Evolutionary conservation across 805 yeast species (phyloP).

Genomic region (Barnettozyma sucrosica): DNA sequence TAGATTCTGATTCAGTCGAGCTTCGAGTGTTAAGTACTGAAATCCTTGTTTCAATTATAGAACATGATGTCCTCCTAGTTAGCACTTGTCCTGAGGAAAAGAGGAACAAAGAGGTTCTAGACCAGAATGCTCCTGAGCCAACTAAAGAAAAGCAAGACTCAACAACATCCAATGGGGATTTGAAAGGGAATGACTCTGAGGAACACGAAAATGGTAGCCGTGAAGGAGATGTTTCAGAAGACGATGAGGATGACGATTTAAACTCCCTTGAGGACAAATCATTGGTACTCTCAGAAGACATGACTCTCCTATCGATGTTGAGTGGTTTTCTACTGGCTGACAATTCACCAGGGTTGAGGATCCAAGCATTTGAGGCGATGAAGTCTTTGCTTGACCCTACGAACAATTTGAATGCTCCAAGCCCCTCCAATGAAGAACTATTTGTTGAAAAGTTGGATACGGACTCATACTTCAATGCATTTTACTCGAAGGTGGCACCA

Average conservation of each 20-base stretch:
- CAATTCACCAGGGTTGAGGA: conserved; percentile 62
- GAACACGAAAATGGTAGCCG: neutral
- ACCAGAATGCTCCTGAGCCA: neutral
- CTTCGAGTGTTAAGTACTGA: conserved; percentile 74
- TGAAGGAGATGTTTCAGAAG: conserved; percentile 3
- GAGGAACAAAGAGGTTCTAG: neutral
- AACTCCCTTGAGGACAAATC: conserved; percentile 2
- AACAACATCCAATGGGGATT: neutral
- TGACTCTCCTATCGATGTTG: conserved; percentile 50
- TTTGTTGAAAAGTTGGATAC: conserved; percentile 29
- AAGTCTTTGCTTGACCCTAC: conserved; percentile 59
- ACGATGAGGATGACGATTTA: conserved; percentile 1
- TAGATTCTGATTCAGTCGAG: conserved; percentile 42
- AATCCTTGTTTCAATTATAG: conserved; percentile 70
- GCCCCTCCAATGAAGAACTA: conserved; percentile 21
- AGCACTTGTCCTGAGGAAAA: conserved; percentile 10
- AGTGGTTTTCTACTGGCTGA: conserved; percentile 59
- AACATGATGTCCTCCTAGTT: conserved; percentile 70
- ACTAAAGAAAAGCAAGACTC: neutral
- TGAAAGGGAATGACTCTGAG: conserved; percentile 6
- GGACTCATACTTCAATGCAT: conserved; percentile 45
- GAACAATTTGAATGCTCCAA: conserved; percentile 15
- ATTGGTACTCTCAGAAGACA: conserved; percentile 41
- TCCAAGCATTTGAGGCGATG: conserved; percentile 81
- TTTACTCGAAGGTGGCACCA: conserved; percentile 61